Evolutionary conservation across 1,284 basidiomycete genomes (phyloP).

Genomic region (Acaromyces ingoldii): DNA sequence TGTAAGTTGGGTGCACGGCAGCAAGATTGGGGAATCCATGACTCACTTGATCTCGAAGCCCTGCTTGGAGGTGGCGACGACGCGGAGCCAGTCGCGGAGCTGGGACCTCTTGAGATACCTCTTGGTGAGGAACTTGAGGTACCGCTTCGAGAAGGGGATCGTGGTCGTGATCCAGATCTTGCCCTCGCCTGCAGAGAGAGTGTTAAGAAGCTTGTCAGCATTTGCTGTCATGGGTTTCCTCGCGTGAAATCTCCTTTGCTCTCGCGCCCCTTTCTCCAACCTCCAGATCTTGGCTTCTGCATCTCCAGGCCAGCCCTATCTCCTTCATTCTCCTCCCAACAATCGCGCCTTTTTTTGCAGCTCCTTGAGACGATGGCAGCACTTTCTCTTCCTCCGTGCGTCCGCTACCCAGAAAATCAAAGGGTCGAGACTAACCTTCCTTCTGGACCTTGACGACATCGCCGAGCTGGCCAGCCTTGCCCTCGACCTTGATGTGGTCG

Average conservation of each 20-base stretch:
- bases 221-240: too few relatives aligned
- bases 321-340: too few relatives aligned
- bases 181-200: slow-evolving; percentile 46
- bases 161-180: slow-evolving; percentile 53
- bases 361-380: too few relatives aligned
- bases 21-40: too few relatives aligned
- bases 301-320: too few relatives aligned
- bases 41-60: slow-evolving; percentile 51
- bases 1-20: background rate
- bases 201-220: too few relatives aligned
- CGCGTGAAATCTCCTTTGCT: too few relatives aligned
- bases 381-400: too few relatives aligned
- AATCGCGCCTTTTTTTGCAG: too few relatives aligned
- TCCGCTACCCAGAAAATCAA: too few relatives aligned
- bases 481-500: slow-evolving; percentile 82
- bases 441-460: slow-evolving; percentile 52
- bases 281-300: too few relatives aligned
- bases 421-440: slow-evolving; percentile 53
- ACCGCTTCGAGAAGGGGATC: slow-evolving; percentile 54
- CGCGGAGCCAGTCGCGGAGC: slow-evolving; percentile 52
- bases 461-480: slow-evolving; percentile 60
- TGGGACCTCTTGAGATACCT: slow-evolving; percentile 51
- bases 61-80: slow-evolving; percentile 53
- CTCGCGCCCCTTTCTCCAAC: too few relatives aligned
- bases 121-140: slow-evolving; percentile 56